A percentile compares a stretch with the other conserved stretches of the same genome.
phyloP scores from a whole-genome alignment of 345 rosid species.

The Salix exigua region DNA sequence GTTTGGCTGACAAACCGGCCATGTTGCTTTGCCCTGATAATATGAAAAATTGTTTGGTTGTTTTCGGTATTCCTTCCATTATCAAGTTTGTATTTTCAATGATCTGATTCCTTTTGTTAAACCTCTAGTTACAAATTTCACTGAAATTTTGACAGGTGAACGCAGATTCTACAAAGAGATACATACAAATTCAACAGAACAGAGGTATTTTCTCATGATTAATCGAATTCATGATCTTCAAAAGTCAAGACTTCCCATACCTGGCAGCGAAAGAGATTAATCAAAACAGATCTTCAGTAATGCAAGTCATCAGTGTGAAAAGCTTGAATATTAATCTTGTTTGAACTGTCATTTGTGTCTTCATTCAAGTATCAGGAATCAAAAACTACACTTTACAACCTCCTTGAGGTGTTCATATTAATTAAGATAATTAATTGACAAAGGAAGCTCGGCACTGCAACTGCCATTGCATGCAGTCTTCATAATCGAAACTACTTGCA shows the following conservation, averaged over 20 bases:
- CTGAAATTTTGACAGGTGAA: neutral
- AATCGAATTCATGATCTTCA: conserved; percentile 24
- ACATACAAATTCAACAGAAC: conserved; percentile 10
- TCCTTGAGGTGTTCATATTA: conserved; percentile 10
- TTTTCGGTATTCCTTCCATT: no score
- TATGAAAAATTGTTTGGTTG: no score
- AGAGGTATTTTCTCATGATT: conserved; percentile 5
- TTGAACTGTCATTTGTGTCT: conserved; percentile 19
- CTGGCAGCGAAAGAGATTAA: conserved; percentile 28
- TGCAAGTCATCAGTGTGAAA: conserved; percentile 3
- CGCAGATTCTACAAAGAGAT: conserved; percentile 7
- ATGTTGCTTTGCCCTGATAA: no score
- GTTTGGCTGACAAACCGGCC: no score
- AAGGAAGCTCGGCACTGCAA: conserved; percentile 48
- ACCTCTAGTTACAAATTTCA: neutral
- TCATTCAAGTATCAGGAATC: conserved; percentile 23
- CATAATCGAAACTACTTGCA: conserved; percentile 92
- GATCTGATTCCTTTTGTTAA: neutral
- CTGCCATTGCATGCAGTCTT: conserved; percentile 92
- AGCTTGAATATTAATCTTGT: conserved; percentile 24
- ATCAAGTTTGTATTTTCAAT: no score
- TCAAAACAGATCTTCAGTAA: conserved; percentile 21
- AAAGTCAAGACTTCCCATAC: conserved; percentile 25
- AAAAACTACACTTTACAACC: conserved; percentile 23
- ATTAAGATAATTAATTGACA: conserved; percentile 28